Base-by-base conservation (phyloP, 164 flowering plant genomes). In the Sedum album region DNA sequence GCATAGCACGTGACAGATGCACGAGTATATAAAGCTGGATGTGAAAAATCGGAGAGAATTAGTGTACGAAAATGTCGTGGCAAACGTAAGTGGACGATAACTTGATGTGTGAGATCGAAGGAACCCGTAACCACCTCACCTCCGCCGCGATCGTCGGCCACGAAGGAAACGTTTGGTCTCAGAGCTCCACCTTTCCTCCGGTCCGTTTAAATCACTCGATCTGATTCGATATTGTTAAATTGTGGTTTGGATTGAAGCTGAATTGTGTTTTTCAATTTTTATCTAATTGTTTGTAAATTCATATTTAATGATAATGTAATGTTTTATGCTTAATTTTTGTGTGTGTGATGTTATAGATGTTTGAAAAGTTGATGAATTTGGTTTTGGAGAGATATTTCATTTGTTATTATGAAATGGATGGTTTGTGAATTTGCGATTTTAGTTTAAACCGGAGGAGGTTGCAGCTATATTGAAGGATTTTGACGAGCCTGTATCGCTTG, bases 161-260 rank as follows among this genome's bases (percentile, higher is more conserved):
- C 39, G 88, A 85, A 65, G 86, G 88, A 51, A 77, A 77, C 70
- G 82, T 85, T 10, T 85, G 88, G 88, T 86, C 88, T 18, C 86
- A 83, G 77, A 82, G 84, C 78, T 20, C 76, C 46, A 26, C 66
- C 49, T 85, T 85, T 70, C 88, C 88, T 77, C 78, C 78, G 86
- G 86, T 81, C 60, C 31, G 18, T 66, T 20, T 55, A 4, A 4
- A 10, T 4, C 11, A 10, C 11, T 10, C 2, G 20, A 10, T 44
- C 20, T 44, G 49, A 44, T 44, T 44, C 49, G 49, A 44, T 44
- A 5, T 44, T 21, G 7, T 51, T 7, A 5, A n/a, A 5, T 6
- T 23, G 57, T 51, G 26, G 57, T 51, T 51, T 8, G 7, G 28
- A 51, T 51, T 23, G 9, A 21, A 21, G 28, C 21, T 21, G 0